Evolutionary conservation across 1,139 yeast genomes (phyloP).

Genomic region (Blastobotrys niveus): DNA sequence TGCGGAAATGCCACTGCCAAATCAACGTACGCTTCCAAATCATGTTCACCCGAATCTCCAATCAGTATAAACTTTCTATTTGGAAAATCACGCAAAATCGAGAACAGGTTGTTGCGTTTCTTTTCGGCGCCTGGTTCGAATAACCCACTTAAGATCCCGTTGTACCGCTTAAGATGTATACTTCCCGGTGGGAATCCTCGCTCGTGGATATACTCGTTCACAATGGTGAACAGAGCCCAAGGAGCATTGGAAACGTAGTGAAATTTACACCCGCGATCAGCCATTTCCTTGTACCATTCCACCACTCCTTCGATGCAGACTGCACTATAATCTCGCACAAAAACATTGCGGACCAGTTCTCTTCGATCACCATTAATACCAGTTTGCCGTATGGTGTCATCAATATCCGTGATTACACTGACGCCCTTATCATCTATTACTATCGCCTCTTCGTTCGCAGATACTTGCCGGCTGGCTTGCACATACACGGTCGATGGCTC

Average conservation of each 20-base stretch:
- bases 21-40: conserved; percentile 82
- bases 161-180: conserved; percentile 77
- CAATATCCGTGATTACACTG: conserved; percentile 84
- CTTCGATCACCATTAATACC: conserved; percentile 88
- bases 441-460: conserved; percentile 18
- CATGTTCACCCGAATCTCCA: conserved; percentile 96
- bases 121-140: conserved; percentile 84
- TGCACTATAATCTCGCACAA: conserved; percentile 55
- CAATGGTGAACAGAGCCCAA: conserved; percentile 71
- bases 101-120: conserved; percentile 58
- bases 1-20: conserved; percentile 57
- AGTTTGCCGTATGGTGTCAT: conserved; percentile 85
- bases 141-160: conserved; percentile 72
- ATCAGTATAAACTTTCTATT: conserved; percentile 68
- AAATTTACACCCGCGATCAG: conserved; percentile 45
- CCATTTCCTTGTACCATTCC: conserved; percentile 54
- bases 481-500: conserved; percentile 26
- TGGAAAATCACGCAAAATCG: conserved; percentile 71
- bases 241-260: conserved; percentile 97
- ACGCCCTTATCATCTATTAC: conserved; percentile 43
- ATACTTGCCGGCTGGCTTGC: conserved; percentile 21
- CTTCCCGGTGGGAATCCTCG: conserved; percentile 68
- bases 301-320: conserved; percentile 73
- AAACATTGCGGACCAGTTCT: conserved; percentile 69
- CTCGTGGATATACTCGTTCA: conserved; percentile 51